phyloP scores from a whole-genome alignment of 73 alveolate genomes.

The Tetrahymena elliotti region DNA sequence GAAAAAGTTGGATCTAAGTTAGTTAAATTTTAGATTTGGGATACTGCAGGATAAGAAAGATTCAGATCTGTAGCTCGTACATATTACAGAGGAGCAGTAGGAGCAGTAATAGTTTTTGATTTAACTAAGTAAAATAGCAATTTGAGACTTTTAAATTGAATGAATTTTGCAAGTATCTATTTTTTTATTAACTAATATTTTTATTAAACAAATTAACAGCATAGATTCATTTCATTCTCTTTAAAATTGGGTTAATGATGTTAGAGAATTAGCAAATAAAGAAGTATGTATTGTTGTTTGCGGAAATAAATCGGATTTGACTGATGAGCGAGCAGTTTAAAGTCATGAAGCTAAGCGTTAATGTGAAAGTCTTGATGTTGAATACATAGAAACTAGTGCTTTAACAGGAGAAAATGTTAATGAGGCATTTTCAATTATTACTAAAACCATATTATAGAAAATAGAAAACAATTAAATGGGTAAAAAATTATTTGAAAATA shows the following conservation, averaged over 20 bases:
- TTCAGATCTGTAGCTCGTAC: slow-evolving; percentile 37
- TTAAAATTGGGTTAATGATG: slow-evolving; percentile 77
- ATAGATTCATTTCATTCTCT: slow-evolving; percentile 61
- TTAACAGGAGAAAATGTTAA: slow-evolving; percentile 65
- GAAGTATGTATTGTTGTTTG: slow-evolving; percentile 59
- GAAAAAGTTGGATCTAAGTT: slow-evolving; percentile 56
- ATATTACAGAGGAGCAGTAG: slow-evolving; percentile 49
- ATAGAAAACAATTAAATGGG: slow-evolving; percentile 28
- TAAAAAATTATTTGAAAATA: neutral
- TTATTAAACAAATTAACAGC: slow-evolving; percentile 48
- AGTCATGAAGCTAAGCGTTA: neutral
- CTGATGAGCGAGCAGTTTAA: neutral
- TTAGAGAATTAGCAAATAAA: slow-evolving; percentile 57
- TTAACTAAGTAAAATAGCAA: slow-evolving; percentile 8
- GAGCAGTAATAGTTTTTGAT: slow-evolving; percentile 55
- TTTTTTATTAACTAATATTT: neutral
- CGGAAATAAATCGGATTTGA: slow-evolving; percentile 73
- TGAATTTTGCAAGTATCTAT: neutral
- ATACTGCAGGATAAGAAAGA: slow-evolving; percentile 87
- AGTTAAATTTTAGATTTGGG: slow-evolving; percentile 79
- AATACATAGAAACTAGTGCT: slow-evolving; percentile 58
- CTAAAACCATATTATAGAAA: slow-evolving; percentile 38
- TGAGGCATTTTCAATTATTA: slow-evolving; percentile 37
- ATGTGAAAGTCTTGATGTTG: neutral
- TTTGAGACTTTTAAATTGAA: neutral